phyloP scores from a whole-genome alignment of 352 stramenopile genomes.

The Phytophthora pinifolia region DNA sequence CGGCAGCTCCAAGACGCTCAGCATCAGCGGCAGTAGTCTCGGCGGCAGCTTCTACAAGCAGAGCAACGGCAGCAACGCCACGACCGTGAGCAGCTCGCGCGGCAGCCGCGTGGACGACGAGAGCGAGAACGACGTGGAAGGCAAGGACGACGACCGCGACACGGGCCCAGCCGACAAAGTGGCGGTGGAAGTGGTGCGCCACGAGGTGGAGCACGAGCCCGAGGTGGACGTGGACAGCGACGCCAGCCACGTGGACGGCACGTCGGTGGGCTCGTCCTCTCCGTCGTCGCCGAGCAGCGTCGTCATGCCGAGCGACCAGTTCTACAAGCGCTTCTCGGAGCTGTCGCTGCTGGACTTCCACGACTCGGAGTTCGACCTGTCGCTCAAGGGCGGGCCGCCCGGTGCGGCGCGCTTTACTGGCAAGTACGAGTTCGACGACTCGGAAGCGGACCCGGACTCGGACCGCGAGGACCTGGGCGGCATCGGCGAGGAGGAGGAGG shows the following conservation, averaged over 20 bases:
- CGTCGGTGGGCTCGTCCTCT: conserved; percentile 43
- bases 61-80: conserved; percentile 35
- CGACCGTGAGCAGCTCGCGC: conserved; percentile 33
- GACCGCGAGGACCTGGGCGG: conserved; percentile 29
- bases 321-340: conserved; percentile 51
- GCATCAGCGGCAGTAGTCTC: conserved; percentile 35
- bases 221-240: conserved; percentile 30
- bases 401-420: conserved; percentile 19
- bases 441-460: conserved; percentile 27
- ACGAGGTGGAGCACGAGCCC: conserved; percentile 30
- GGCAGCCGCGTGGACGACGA: conserved; percentile 35
- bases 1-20: conserved; percentile 38
- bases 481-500: conserved; percentile 36
- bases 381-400: conserved; percentile 35
- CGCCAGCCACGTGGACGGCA: conserved; percentile 19
- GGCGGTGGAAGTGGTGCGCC: conserved; percentile 10
- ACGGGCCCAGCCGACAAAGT: conserved; percentile 27
- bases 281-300: conserved; percentile 41
- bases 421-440: conserved; percentile 42
- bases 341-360: conserved; percentile 63
- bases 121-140: conserved; percentile 29
- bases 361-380: conserved; percentile 62
- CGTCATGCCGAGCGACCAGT: conserved; percentile 37
- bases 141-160: conserved; percentile 26
- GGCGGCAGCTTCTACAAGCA: conserved; percentile 41